Conservation (phyloP, 148 eudicot species). For the Amaranthus palmeri region DNA sequence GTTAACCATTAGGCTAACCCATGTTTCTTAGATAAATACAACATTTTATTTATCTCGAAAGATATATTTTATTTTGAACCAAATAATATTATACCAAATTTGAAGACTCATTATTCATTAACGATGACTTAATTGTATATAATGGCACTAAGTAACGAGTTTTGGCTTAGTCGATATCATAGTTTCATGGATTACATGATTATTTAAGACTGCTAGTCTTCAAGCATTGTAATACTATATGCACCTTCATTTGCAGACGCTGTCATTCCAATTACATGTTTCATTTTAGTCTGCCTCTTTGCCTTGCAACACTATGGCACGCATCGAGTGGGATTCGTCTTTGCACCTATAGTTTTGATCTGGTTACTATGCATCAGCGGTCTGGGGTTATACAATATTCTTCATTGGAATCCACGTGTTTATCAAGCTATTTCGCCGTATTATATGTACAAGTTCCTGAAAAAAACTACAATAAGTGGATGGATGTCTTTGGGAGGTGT, state of each 20-base stretch:
- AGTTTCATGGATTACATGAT: no score
- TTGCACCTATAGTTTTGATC: slow-evolving; percentile 74
- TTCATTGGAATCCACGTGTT: slow-evolving; percentile 70
- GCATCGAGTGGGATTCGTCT: slow-evolving; percentile 74
- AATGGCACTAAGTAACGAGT: no score
- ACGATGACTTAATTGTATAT: no score
- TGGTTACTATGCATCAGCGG: slow-evolving; percentile 85
- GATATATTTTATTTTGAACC: no score
- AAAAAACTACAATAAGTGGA: slow-evolving; percentile 73
- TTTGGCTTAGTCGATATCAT: no score
- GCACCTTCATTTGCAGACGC: slow-evolving; percentile 57
- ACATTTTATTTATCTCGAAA: no score
- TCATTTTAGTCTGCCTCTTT: slow-evolving; percentile 76
- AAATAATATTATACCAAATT: no score
- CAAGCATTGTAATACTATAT: neutral
- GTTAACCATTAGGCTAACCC: no score
- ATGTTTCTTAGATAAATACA: no score
- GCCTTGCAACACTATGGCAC: slow-evolving; percentile 96
- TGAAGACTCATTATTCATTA: no score
- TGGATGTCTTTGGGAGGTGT: slow-evolving; percentile 99
- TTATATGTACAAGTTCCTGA: slow-evolving; percentile 89
- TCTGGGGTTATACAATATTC: slow-evolving; percentile 75
- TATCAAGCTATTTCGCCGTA: slow-evolving; percentile 80
- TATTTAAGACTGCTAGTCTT: no score
- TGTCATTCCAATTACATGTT: slow-evolving; percentile 79